These are phyloP conservation scores for Penicillium sp. DNA, from an alignment of 2,329 filamentous ascomycete species.

Conservation along the genomic window DNA sequence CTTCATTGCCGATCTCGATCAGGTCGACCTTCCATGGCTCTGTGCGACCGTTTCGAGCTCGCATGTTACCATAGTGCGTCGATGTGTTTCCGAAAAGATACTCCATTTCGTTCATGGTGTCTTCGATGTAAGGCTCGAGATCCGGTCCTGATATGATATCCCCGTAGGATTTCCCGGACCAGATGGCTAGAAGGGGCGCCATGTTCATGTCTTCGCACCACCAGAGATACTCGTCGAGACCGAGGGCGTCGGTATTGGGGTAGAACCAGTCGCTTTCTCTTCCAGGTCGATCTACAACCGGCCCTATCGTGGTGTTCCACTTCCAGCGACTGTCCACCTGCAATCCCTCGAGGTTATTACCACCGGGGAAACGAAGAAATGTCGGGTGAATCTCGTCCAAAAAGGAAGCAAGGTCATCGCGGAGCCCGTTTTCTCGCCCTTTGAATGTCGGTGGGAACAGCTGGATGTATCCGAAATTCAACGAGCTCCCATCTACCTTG, in stretches of 20 bases:
- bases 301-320: conserved; percentile 48
- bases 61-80: conserved; percentile 59
- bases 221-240: conserved; percentile 61
- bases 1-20: conserved; percentile 69
- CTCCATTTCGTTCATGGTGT: conserved; percentile 64
- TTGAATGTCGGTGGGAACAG: conserved; percentile 31
- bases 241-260: conserved; percentile 63
- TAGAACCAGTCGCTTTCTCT: conserved; percentile 61
- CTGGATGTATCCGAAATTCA: conserved; percentile 31
- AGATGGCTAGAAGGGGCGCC: conserved; percentile 60
- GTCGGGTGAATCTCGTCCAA: conserved; percentile 56
- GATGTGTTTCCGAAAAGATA: conserved; percentile 59
- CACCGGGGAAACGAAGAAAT: conserved; percentile 67
- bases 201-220: conserved; percentile 64
- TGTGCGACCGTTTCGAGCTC: conserved; percentile 60
- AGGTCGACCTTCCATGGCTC: conserved; percentile 61
- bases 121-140: conserved; percentile 60
- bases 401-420: conserved; percentile 57
- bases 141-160: conserved; percentile 51
- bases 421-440: conserved; percentile 55
- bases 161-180: conserved; percentile 57
- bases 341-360: conserved; percentile 57
- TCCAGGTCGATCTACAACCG: conserved; percentile 51
- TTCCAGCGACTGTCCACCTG: conserved; percentile 36
- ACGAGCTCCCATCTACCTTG: conserved; percentile 17